Evolutionary conservation across 805 yeast genomes (phyloP), one percentile per base, ranked within the genome.

Genomic region (Kodamaea kakaduensis): DNA sequence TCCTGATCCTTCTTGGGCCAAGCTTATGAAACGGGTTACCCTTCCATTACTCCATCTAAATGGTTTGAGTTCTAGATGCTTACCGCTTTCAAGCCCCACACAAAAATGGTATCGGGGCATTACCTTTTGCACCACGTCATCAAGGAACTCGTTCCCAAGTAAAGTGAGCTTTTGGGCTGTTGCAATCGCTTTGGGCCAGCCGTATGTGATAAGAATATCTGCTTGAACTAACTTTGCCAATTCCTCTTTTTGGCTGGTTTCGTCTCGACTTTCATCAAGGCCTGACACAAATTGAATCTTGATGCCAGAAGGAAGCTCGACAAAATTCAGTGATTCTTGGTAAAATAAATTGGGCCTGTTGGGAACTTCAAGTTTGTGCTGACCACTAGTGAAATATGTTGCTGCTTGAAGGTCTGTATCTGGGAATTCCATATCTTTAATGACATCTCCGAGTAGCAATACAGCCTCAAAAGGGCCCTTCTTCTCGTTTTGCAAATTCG

Each of bases 51-150:
- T 64, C 86, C 86, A 81, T 34, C 61, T 44, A 49, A 84, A 78
- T 1, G 86, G 78, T 15, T 59, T 51, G 39, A 75, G 59, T 47
- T 84, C 87, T 42, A 64, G 60, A 47, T 69, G 77, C 25, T 61
- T 60, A 0, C 78, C 77, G 1, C 52, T 32, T 9, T 67, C 64
- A 28, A 68, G 55, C 0, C 84, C 84, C 16, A 67, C 71, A 2
- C 77, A 63, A 49, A 85, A 79, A 56, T 81, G 83, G 50, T 85
- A 85, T 38, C 77, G 61, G 2, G 95, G 95, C 40, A 69, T 66
- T 2, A 64, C 34, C 12, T 48, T 40, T 31, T 57, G 54, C 2
- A 76, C 70, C 1, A 78, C 40, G 4, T 47, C 50, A 51, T 81
- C 86, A 3, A 80, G 54, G 7, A 40, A 28, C 4, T 29, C 37